These are phyloP conservation scores for Azolla pinnata DNA, from an alignment of 75 land plant genomes.

Conservation along the genomic window DNA sequence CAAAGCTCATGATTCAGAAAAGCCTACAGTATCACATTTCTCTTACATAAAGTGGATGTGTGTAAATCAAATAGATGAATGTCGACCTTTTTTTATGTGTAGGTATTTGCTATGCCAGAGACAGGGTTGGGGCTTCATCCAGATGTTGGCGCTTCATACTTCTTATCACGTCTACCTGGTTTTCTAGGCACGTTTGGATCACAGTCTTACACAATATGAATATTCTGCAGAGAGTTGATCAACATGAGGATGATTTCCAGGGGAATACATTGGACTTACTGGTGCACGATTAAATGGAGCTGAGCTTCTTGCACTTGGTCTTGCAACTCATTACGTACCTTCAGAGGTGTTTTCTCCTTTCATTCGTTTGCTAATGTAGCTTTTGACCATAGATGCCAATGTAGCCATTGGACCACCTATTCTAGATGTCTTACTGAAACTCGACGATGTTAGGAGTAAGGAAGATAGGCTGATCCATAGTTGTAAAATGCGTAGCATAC, in stretches of 20 bases:
- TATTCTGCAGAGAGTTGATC: too few relatives aligned
- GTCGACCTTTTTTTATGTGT: neutral
- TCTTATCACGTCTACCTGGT: conserved; percentile 75
- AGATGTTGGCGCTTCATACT: conserved; percentile 93
- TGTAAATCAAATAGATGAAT: neutral
- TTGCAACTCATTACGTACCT: conserved; percentile 91
- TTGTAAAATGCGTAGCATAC: too few relatives aligned
- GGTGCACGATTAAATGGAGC: conserved; percentile 90
- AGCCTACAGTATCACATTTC: too few relatives aligned
- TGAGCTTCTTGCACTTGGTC: conserved; percentile 86
- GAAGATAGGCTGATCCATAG: too few relatives aligned
- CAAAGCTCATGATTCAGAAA: too few relatives aligned
- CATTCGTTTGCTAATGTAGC: too few relatives aligned
- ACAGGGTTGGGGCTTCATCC: conserved; percentile 89
- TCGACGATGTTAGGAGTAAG: too few relatives aligned
- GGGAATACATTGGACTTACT: conserved; percentile 88
- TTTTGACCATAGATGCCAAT: too few relatives aligned
- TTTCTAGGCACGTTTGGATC: conserved; percentile 51
- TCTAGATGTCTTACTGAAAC: too few relatives aligned
- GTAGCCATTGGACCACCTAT: too few relatives aligned
- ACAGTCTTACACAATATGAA: neutral
- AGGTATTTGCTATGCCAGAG: conserved; percentile 98
- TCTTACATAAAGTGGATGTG: too few relatives aligned
- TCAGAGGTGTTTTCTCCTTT: conserved; percentile 64
- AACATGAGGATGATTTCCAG: too few relatives aligned